Conservation (phyloP, 768 basidiomycete genomes). For the Hygrophorus pudorinus region DNA sequence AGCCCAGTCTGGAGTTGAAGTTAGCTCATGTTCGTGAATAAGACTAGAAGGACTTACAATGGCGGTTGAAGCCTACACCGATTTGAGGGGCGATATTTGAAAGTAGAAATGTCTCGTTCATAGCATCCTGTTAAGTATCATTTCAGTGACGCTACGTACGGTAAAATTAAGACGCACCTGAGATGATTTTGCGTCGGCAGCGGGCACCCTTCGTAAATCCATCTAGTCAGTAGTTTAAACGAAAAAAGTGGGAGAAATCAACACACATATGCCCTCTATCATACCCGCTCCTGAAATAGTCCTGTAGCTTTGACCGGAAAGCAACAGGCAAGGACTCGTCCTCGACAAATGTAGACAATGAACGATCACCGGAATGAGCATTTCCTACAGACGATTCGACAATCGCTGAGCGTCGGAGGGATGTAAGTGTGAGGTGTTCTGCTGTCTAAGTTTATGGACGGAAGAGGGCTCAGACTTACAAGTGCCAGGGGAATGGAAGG, state of each 20-base stretch:
- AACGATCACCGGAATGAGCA: conserved; percentile 40
- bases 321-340: conserved; percentile 64
- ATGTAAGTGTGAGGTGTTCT: conserved; percentile 81
- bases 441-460: conserved; percentile 56
- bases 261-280: conserved; percentile 94
- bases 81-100: conserved; percentile 98
- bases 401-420: conserved; percentile 43
- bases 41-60: conserved; percentile 49
- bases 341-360: conserved; percentile 73
- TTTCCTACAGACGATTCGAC: conserved; percentile 24
- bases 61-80: conserved; percentile 93
- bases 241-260: background rate
- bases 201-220: conserved; percentile 66
- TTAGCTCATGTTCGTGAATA: background rate
- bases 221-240: conserved; percentile 1
- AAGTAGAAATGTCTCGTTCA: conserved; percentile 93
- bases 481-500: background rate
- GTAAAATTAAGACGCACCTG: conserved; percentile 36
- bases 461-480: background rate
- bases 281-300: conserved; percentile 90
- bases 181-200: conserved; percentile 88
- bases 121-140: conserved; percentile 51
- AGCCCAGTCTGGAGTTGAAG: conserved; percentile 71
- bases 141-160: background rate
- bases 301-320: conserved; percentile 78